Base-by-base conservation (phyloP, 768 basidiomycete species). In the Termitomyces sp. region DNA sequence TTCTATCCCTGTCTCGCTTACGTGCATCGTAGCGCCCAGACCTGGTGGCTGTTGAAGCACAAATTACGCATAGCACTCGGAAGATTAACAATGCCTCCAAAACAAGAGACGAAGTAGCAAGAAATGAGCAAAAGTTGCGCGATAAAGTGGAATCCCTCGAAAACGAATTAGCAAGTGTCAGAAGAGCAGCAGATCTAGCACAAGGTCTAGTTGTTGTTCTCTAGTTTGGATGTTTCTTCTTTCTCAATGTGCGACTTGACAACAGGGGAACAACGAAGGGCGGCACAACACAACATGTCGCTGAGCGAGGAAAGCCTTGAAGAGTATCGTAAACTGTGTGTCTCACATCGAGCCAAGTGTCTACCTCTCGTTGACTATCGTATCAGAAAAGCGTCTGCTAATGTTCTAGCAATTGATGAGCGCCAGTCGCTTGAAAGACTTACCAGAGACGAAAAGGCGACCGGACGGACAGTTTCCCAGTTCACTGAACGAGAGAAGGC, bases 341-440 rank as follows among this genome's bases (percentile, higher is more conserved):
- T 71, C 7, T 20, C 37, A 31, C 46, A 39, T 29, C n/a, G 5
- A 42, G 55, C 20, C 49, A 12, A 31, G 34, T 10, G 12, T 39
- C 29, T 20, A 48, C n/a, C 29, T 24, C 27, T 34, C 9, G 20
- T 31, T 39, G 14, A 20, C 46, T 10, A 43, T 42, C 13, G 20
- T 12, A 54, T 13, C 46, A 96, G 94, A 39, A 94, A 96, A 74
- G 84, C 86, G 0, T 74, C 80, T 7, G 89, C 94, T 16, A 91
- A 86, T 61, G 72, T 89, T 2, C 81, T 89, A 34, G 93, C 92
- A 0, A 85, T 94, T 1, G 83, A 87, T 31, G 94, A 98, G 70
- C 88, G 97, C 1, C 94, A 97, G 65, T 77, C 85, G 5, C 79
- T 97, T 0, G 92, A 95, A 59, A 81, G 84, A 0, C 79, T 95